These are phyloP conservation scores for Schrenkiella parvula DNA, from an alignment of 345 rosid genomes.

Conservation along the genomic window DNA sequence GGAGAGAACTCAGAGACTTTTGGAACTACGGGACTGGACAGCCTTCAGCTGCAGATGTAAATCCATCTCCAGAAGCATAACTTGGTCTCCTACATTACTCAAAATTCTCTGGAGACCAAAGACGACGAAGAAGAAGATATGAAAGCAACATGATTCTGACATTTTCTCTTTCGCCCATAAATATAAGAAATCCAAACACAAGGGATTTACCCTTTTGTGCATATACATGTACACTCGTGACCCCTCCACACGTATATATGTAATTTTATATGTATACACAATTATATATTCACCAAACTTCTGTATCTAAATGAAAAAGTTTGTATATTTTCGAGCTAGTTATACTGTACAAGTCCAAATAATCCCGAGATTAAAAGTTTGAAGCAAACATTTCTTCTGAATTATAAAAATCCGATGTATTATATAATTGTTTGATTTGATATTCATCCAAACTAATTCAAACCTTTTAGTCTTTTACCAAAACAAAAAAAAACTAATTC, in stretches of 20 bases:
- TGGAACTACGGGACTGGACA: slow-evolving; percentile 50
- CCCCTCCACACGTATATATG: background rate
- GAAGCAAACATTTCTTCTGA: background rate
- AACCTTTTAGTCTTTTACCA: no score
- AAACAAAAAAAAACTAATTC: no score
- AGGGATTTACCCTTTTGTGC: slow-evolving; percentile 14
- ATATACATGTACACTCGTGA: slow-evolving; percentile 2
- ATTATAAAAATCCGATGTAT: no score
- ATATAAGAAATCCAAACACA: slow-evolving; percentile 7
- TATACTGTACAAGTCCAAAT: background rate
- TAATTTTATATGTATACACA: background rate
- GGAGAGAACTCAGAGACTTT: slow-evolving; percentile 63
- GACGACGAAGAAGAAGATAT: background rate
- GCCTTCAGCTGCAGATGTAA: slow-evolving; percentile 25
- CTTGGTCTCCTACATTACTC: background rate
- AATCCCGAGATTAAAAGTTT: background rate
- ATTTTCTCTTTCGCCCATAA: background rate
- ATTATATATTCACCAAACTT: background rate
- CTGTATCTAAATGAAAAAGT: background rate
- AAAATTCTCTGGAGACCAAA: background rate
- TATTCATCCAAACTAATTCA: no score
- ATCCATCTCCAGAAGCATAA: slow-evolving; percentile 16
- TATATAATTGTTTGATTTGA: no score
- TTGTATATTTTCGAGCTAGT: background rate
- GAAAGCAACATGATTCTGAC: background rate